Percentiles rank a stretch among this genome's conserved stretches.
phyloP scores from a whole-genome alignment of 1,284 basidiomycete species.

The Heterobasidion parviporum region DNA sequence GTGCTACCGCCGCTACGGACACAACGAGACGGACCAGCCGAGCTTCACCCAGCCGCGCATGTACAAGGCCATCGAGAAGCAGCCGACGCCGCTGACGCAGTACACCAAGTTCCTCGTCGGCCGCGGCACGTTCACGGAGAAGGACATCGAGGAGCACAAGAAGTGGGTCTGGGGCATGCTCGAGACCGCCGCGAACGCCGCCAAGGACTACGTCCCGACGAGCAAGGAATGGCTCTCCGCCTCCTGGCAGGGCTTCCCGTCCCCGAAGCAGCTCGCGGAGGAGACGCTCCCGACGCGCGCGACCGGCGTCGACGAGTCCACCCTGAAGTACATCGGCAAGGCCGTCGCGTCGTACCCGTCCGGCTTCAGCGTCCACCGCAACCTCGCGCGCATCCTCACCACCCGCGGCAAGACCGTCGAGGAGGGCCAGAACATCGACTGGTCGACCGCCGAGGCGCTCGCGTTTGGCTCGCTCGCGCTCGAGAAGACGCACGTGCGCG shows the following conservation, averaged over 20 bases:
- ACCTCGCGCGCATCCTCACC: slow-evolving; percentile 88
- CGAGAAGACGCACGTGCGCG: slow-evolving; percentile 91
- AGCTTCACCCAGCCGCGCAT: slow-evolving; percentile 98
- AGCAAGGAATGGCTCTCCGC: slow-evolving; percentile 96
- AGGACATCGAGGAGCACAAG: slow-evolving; percentile 97
- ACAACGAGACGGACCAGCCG: slow-evolving; percentile 99
- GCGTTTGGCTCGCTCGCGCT: slow-evolving; percentile 91
- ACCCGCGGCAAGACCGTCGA: slow-evolving; percentile 86
- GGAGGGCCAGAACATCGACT: slow-evolving; percentile 91
- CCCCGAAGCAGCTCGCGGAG: slow-evolving; percentile 92
- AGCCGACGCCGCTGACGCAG: slow-evolving; percentile 86
- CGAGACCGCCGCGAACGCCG: slow-evolving; percentile 84
- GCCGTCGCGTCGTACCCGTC: slow-evolving; percentile 81
- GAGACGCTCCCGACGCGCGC: slow-evolving; percentile 82
- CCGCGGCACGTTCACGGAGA: slow-evolving; percentile 91
- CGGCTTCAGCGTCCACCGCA: slow-evolving; percentile 86
- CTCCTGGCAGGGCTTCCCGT: slow-evolving; percentile 98
- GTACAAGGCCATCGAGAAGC: slow-evolving; percentile 96
- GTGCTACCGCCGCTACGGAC: slow-evolving; percentile 97
- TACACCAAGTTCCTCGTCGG: slow-evolving; percentile 90
- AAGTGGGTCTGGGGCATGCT: slow-evolving; percentile 99
- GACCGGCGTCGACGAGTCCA: slow-evolving; percentile 76
- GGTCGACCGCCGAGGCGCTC: slow-evolving; percentile 98
- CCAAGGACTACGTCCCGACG: slow-evolving; percentile 93
- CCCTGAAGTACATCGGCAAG: slow-evolving; percentile 83